These are phyloP conservation scores for Globisporangium apiculatum DNA, from an alignment of 352 stramenopile species.

Conservation along the genomic window DNA sequence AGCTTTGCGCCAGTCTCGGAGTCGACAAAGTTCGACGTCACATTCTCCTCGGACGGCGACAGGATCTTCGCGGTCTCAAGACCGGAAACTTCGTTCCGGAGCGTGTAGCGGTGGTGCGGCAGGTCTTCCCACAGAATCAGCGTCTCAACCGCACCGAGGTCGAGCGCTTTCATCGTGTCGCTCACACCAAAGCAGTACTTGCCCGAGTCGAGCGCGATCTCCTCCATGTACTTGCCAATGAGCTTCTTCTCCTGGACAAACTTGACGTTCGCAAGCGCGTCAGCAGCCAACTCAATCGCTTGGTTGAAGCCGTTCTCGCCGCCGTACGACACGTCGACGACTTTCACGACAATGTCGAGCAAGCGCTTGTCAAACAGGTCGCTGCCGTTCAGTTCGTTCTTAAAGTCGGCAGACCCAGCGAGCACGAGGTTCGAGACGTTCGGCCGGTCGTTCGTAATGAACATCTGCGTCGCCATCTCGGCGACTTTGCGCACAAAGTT, in stretches of 20 bases:
- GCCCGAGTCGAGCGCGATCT: conserved; percentile 98
- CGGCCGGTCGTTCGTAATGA: conserved; percentile 97
- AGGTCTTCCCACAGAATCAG: conserved; percentile 99
- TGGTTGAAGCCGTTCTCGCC: conserved; percentile 99
- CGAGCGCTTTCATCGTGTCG: conserved; percentile 98
- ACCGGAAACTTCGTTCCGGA: conserved; percentile 92
- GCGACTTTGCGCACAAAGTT: conserved; percentile 99
- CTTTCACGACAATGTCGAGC: conserved; percentile 96
- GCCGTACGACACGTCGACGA: conserved; percentile 99
- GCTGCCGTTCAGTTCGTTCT: conserved; percentile 94
- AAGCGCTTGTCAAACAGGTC: conserved; percentile 98
- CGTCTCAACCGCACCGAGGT: conserved; percentile 98
- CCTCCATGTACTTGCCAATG: conserved; percentile 99
- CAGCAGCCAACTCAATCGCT: conserved; percentile 97
- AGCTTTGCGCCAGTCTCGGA: conserved; percentile 93
- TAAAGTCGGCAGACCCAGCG: conserved; percentile 98
- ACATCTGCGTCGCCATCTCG: conserved; percentile 97
- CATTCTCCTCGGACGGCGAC: conserved; percentile 83
- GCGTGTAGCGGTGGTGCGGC: conserved; percentile 90
- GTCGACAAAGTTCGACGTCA: conserved; percentile 96
- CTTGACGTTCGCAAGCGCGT: conserved; percentile 98
- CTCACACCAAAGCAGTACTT: conserved; percentile 99
- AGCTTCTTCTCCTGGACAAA: conserved; percentile 99
- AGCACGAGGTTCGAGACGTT: conserved; percentile 98
- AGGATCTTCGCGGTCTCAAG: conserved; percentile 81